Conservation (phyloP, 345 rosid genomes). For the Pelargonium nanum region DNA sequence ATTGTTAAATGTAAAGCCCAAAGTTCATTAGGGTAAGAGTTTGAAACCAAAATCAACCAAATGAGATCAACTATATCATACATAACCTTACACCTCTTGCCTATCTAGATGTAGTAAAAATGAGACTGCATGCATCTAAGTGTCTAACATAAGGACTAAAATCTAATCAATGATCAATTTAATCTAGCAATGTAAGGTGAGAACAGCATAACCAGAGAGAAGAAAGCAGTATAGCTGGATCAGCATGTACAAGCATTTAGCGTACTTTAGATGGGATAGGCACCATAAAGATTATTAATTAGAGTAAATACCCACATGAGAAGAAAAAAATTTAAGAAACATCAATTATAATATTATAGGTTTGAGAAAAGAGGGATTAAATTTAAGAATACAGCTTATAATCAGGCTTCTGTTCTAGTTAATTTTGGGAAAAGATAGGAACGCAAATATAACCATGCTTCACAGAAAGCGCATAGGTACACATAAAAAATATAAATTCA, state of each 20-base stretch:
- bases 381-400: background rate
- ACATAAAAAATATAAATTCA: background rate
- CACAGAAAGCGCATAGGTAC: background rate
- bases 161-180: background rate
- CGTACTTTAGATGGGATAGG: background rate
- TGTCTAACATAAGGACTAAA: background rate
- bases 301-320: no score
- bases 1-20: slow-evolving; percentile 12
- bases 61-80: background rate
- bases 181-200: background rate
- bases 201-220: background rate
- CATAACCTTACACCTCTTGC: background rate
- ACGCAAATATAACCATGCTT: background rate
- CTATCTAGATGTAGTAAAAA: background rate
- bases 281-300: no score
- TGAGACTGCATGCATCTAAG: no score
- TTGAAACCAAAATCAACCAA: background rate
- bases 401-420: background rate
- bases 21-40: slow-evolving; percentile 5
- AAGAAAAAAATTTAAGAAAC: no score
- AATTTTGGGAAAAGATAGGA: background rate
- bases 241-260: background rate
- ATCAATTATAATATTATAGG: background rate
- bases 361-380: background rate
- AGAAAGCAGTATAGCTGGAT: background rate